phyloP scores from a whole-genome alignment of 1,284 basidiomycete species.

The Somion occarium region DNA sequence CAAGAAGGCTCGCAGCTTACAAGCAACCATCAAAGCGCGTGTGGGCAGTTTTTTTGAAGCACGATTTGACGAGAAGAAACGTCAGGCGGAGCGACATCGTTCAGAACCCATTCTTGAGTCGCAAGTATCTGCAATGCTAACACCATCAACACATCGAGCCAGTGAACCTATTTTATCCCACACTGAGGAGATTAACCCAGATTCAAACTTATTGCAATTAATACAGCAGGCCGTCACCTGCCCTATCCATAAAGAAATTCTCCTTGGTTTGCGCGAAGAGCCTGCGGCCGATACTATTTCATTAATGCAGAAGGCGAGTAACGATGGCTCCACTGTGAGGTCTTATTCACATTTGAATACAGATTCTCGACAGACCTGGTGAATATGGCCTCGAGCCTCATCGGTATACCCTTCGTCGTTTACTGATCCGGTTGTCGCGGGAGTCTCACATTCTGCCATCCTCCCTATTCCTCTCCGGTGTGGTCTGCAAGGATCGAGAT shows the following conservation, averaged over 20 bases:
- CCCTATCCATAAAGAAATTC: slow-evolving; percentile 1
- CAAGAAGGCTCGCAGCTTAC: slow-evolving; percentile 1
- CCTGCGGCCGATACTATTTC: slow-evolving; percentile 1
- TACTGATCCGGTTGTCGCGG: slow-evolving; percentile 3
- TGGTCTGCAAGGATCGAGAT: slow-evolving; percentile 3
- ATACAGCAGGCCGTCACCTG: slow-evolving; percentile 5
- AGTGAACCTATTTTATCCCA: background rate
- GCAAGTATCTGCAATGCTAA: background rate
- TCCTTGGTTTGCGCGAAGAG: slow-evolving; percentile 2
- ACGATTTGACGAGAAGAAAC: background rate
- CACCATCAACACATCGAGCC: background rate
- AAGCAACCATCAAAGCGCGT: background rate
- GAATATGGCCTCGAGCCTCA: background rate
- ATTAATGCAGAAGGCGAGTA: slow-evolving; percentile 5
- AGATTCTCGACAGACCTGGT: slow-evolving; percentile 6
- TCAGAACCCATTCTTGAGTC: slow-evolving; percentile 2
- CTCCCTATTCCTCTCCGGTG: slow-evolving; percentile 7
- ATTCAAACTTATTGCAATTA: background rate
- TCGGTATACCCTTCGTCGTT: slow-evolving; percentile 5
- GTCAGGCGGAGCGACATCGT: background rate
- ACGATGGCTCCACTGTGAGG: background rate
- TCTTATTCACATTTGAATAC: background rate
- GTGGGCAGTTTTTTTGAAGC: slow-evolving; percentile 1
- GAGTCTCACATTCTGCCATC: slow-evolving; percentile 3
- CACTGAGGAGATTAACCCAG: background rate